phyloP scores from a whole-genome alignment of 352 stramenopile species.

The Globisporangium nagaii region DNA sequence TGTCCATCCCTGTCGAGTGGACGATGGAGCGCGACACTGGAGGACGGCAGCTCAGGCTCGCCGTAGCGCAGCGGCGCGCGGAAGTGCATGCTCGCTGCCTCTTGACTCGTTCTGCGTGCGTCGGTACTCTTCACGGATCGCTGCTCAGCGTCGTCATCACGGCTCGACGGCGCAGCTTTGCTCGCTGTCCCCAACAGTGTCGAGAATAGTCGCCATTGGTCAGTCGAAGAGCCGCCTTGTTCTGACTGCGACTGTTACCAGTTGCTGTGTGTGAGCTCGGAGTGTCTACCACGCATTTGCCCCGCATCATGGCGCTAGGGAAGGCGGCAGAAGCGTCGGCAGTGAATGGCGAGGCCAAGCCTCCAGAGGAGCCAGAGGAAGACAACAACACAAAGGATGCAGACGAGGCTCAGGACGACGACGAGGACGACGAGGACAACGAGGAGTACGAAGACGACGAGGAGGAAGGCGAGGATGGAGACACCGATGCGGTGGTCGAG shows the following conservation, averaged over 20 bases:
- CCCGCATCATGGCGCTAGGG: slow-evolving; percentile 2
- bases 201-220: background rate
- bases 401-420: slow-evolving; percentile 14
- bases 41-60: background rate
- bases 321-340: background rate
- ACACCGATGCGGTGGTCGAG: background rate
- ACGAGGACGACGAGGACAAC: slow-evolving; percentile 16
- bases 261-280: too few relatives aligned
- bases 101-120: too few relatives aligned
- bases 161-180: too few relatives aligned
- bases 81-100: slow-evolving; percentile 5
- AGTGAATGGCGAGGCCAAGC: background rate
- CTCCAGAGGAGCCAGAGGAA: slow-evolving; percentile 1
- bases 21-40: background rate
- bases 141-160: too few relatives aligned
- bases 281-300: too few relatives aligned
- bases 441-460: slow-evolving; percentile 16
- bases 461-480: slow-evolving; percentile 2
- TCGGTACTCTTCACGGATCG: too few relatives aligned
- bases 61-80: background rate
- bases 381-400: slow-evolving; percentile 18
- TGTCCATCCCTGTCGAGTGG: too few relatives aligned
- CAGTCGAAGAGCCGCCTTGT: too few relatives aligned
- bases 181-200: too few relatives aligned
- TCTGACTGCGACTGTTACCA: background rate